Evolutionary conservation across 768 basidiomycete species (phyloP), one percentile per base, ranked within the genome.

Genomic region (Russula dissimulans): DNA sequence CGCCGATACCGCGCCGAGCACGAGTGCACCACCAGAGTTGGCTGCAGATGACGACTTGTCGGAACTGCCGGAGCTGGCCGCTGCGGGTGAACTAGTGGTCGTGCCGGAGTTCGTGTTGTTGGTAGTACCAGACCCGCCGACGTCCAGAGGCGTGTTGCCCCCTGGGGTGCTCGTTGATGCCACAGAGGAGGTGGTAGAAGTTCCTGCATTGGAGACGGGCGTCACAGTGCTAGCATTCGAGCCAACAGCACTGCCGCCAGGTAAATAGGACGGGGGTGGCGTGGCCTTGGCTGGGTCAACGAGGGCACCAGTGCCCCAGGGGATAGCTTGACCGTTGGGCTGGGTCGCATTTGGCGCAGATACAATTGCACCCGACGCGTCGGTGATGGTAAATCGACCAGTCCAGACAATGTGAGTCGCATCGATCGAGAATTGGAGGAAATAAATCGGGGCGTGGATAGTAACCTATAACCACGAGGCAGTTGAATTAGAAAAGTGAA

Each of bases 311-410:
- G 62, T 73, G 42, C 90, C 90, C 85, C 85, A 91, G 1, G 82
- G 77, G 46, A 90, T 83, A 14, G 71, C 42, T 0, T 63, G 38
- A 29, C 69, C 62, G 10, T 73, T 69, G 6, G 84, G 81, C 65
- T 90, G 84, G 0, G 71, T 79, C 11, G 74, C 39, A 57, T 87
- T 76, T 17, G 79, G 57, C 0, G 89, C 77, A 4, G 81, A 66
- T 3, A 76, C 76, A 54, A 77, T 74, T 8, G 71, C 63, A 12
- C 81, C 82, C 29, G 70, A 65, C 4, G 77, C 47, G 38, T 77
- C 79, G 3, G 85, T 81, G 67, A 92, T 89, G 39, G 85, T 75
- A 77, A 90, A 91, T 26, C 90, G 86, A 15, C 81, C 83, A 2
- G 88, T 87, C 90, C 90, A 92, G 26, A 67, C 64, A 39, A 74